Evolutionary conservation across 2,329 filamentous ascomycete genomes (phyloP).

Genomic region (Cryphonectria japonica): DNA sequence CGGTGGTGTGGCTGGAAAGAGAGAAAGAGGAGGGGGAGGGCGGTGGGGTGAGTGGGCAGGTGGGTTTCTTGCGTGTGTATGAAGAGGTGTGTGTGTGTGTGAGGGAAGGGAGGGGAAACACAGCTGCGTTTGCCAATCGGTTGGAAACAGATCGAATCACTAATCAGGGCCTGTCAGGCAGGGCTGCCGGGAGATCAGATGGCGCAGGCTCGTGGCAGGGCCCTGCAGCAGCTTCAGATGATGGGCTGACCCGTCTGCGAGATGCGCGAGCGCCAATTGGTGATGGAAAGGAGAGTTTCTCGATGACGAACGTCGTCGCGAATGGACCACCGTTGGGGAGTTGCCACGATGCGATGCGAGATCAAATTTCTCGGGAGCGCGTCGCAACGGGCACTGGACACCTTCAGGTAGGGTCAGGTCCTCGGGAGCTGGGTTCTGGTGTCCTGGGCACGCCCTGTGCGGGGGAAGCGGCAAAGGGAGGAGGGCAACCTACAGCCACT

Average conservation of each 20-base stretch:
- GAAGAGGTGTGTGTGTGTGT: neutral
- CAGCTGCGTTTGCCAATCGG: conserved; percentile 14
- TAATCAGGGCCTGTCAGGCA: conserved; percentile 8
- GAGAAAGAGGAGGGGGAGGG: neutral
- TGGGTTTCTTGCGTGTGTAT: neutral
- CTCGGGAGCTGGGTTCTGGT: neutral
- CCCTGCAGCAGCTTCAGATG: conserved; percentile 15
- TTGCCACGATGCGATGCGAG: conserved; percentile 3
- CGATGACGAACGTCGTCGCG: neutral
- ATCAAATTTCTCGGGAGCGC: conserved; percentile 6
- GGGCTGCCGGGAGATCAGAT: conserved; percentile 7
- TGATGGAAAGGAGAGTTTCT: conserved; percentile 17
- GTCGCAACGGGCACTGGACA: neutral
- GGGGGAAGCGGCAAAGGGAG: neutral
- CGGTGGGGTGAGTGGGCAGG: no score
- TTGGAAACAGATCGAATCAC: conserved; percentile 10
- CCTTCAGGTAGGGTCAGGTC: neutral
- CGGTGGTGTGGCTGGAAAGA: conserved; percentile 15
- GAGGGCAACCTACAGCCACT: neutral
- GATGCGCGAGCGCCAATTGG: conserved; percentile 26
- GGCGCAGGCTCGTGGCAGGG: conserved; percentile 11
- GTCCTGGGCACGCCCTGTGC: neutral
- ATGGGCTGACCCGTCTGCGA: conserved; percentile 12
- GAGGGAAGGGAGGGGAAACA: conserved; percentile 19
- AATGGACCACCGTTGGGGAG: neutral